phyloP scores from a whole-genome alignment of 352 stramenopile species.

The Globisporangium ultimum region DNA sequence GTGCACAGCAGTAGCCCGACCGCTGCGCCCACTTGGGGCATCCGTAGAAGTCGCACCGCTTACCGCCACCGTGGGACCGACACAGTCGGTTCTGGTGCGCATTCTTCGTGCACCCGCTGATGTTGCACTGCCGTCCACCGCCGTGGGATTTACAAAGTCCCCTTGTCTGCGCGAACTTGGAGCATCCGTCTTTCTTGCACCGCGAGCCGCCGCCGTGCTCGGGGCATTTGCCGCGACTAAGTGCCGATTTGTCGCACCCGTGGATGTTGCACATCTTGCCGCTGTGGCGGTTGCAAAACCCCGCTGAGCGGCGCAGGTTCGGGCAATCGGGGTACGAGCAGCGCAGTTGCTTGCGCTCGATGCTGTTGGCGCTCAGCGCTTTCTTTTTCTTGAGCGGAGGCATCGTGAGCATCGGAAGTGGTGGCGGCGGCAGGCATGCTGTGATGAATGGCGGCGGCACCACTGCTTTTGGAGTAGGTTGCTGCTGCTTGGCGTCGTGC shows the following conservation, averaged over 20 bases:
- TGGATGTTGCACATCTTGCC: slow-evolving; percentile 71
- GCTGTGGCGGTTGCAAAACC: slow-evolving; percentile 82
- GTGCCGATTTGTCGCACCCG: slow-evolving; percentile 69
- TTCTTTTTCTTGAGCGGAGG: slow-evolving; percentile 75
- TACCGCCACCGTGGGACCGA: slow-evolving; percentile 77
- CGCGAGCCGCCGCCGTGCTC: slow-evolving; percentile 82
- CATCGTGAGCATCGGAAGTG: slow-evolving; percentile 72
- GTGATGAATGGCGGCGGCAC: slow-evolving; percentile 36
- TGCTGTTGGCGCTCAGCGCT: slow-evolving; percentile 5
- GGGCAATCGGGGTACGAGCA: slow-evolving; percentile 76
- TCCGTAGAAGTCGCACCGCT: slow-evolving; percentile 72
- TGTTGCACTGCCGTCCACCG: slow-evolving; percentile 70
- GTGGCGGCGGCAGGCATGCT: slow-evolving; percentile 45
- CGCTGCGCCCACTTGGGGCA: slow-evolving; percentile 85
- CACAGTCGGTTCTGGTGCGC: slow-evolving; percentile 83
- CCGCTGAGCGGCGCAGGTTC: slow-evolving; percentile 69
- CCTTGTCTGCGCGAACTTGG: slow-evolving; percentile 81
- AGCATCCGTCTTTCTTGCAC: slow-evolving; percentile 80
- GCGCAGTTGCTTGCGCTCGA: slow-evolving; percentile 61
- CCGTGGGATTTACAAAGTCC: slow-evolving; percentile 86
- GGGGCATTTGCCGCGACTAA: slow-evolving; percentile 81
- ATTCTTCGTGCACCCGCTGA: slow-evolving; percentile 78
- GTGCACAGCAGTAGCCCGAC: slow-evolving; percentile 79
- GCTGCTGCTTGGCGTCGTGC: slow-evolving; percentile 18
- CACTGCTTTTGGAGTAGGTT: slow-evolving; percentile 12